Evolutionary conservation across 345 rosid species (phyloP), one percentile per base, ranked within the genome.

Genomic region (Populus ilicifolia): DNA sequence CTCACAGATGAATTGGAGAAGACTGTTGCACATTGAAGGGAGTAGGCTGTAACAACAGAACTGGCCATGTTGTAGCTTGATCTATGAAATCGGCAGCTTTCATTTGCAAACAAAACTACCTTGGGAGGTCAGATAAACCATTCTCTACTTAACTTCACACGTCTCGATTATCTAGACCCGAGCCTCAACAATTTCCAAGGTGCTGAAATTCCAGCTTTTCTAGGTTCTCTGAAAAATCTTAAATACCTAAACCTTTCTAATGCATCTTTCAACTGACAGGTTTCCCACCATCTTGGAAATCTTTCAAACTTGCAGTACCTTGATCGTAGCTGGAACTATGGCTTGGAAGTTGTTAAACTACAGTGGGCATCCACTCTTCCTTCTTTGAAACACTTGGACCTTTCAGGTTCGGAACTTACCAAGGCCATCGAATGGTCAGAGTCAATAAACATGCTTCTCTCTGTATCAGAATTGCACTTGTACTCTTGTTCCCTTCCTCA

Each of bases 11-110:
- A 62, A 50, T 76, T 25, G 86, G 88, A 71, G 80, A 84, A 69
- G 86, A 84, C 67, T 90, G 87, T 78, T 87, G 93, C 78, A 61
- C 23, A 68, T 86, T 90, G 92, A 6, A 62, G 0, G 89, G 90
- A 1, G 71, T 89, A 59, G 12, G 12, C 29, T 89, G 89, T 33
- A 78, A 73, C 72, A 62, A 73, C 54, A 39, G 1, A 25, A 85
- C 81, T 33, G 84, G 85, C 11, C 83, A 18, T 11, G 87, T 88
- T 30, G 2, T 71, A 84, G 80, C 78, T 88, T 33, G 78, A 86
- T 59, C 92, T 88, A 39, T 69, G 70, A 46, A 84, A 79, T 72
- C 80, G 20, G 67, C 29, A 13, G 30, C 20, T 21, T 63, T 63
- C 36, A 13, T 63, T 27, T 8, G 7, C 68, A 27, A 65, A 30